Evolutionary conservation across 805 yeast species (phyloP).

Genomic region (Wickerhamomyces rabaulensis): DNA sequence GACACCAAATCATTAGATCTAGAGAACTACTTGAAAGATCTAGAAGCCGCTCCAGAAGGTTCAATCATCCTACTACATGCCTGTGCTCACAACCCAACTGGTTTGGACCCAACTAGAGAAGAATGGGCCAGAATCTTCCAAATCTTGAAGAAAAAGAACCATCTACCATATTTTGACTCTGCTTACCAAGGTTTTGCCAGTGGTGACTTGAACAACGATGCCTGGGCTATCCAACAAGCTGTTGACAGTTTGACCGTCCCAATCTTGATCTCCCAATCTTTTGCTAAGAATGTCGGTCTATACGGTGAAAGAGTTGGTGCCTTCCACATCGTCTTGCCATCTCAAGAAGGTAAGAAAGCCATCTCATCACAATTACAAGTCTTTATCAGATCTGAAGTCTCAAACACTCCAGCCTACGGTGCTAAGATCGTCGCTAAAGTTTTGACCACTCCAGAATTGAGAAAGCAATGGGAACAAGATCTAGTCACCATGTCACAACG

Average conservation of each 20-base stretch:
- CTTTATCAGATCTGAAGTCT: constrained; percentile 76
- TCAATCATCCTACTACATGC: constrained; percentile 85
- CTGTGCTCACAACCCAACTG: constrained; percentile 98
- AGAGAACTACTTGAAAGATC: constrained; percentile 57
- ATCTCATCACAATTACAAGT: constrained; percentile 71
- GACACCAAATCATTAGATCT: constrained; percentile 66
- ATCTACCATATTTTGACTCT: constrained; percentile 83
- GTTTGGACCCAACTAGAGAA: constrained; percentile 81
- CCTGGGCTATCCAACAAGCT: constrained; percentile 68
- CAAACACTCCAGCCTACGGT: constrained; percentile 95
- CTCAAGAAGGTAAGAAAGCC: constrained; percentile 43
- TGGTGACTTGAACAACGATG: constrained; percentile 79
- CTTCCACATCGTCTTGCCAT: constrained; percentile 64
- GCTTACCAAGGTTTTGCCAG: constrained; percentile 98
- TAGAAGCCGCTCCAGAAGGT: constrained; percentile 64
- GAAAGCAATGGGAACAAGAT: constrained; percentile 78
- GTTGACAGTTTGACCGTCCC: constrained; percentile 47
- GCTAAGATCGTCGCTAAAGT: constrained; percentile 83
- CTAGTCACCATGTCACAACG: constrained; percentile 83
- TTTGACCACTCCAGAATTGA: constrained; percentile 60
- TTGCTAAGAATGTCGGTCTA: constrained; percentile 95
- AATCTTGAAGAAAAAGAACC: constrained; percentile 54
- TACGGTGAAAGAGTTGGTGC: constrained; percentile 98
- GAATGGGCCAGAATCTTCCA: constrained; percentile 75
- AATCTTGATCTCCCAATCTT: constrained; percentile 82